Percentiles rank a stretch among this genome's conserved stretches.
Evolutionary conservation across 2,329 filamentous ascomycete genomes (phyloP).

Genomic region (Gaeumannomyces tritici): DNA sequence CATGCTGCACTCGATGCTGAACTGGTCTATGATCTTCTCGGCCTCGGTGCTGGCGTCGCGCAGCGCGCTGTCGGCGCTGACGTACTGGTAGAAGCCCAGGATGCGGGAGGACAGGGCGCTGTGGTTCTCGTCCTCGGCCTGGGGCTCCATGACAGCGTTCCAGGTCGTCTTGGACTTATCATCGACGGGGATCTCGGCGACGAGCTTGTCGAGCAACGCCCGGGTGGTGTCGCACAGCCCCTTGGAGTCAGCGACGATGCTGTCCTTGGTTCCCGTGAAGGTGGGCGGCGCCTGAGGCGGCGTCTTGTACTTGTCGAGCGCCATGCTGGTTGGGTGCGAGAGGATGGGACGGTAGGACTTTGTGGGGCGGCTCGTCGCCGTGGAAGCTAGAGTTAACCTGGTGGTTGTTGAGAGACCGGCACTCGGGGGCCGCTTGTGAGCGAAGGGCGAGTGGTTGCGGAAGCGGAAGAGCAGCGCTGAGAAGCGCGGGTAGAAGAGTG

Average conservation of each 20-base stretch:
- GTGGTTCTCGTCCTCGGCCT: constrained; percentile 64
- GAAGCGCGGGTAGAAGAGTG: constrained; percentile 49
- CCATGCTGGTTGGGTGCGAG: constrained; percentile 49
- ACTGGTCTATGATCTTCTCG: constrained; percentile 67
- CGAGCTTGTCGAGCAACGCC: constrained; percentile 56
- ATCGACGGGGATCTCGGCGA: constrained; percentile 44
- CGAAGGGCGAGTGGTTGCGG: constrained; percentile 24
- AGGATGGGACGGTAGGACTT: constrained; percentile 22
- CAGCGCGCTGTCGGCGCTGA: constrained; percentile 58
- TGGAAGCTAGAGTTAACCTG: constrained; percentile 8
- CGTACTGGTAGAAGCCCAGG: constrained; percentile 71
- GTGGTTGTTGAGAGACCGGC: background rate
- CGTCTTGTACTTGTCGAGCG: constrained; percentile 55
- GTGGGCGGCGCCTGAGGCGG: constrained; percentile 70
- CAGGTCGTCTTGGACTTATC: constrained; percentile 44
- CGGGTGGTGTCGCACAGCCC: constrained; percentile 54
- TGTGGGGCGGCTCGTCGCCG: constrained; percentile 17
- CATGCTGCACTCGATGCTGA: constrained; percentile 70
- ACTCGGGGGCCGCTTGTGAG: constrained; percentile 3
- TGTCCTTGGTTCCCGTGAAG: constrained; percentile 65
- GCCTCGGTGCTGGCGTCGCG: constrained; percentile 70
- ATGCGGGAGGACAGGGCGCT: constrained; percentile 52
- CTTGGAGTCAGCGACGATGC: constrained; percentile 58
- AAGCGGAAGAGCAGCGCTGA: constrained; percentile 48
- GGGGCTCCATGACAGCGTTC: constrained; percentile 49